phyloP scores from a whole-genome alignment of 805 yeast genomes.

The Sungouiozyma ichnusensis region DNA sequence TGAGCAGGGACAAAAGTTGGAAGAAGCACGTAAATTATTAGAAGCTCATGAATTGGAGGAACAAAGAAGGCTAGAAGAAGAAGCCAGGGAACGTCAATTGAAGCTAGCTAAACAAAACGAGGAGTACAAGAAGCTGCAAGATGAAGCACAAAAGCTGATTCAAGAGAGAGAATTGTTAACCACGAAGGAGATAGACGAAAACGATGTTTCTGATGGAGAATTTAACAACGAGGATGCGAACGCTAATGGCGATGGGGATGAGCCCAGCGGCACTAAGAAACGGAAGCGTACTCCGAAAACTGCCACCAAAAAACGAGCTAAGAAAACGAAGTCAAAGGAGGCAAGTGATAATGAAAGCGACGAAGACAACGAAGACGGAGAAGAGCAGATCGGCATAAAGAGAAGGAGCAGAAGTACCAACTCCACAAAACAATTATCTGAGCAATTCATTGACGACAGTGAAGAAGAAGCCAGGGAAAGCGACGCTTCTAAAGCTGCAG shows the following conservation, averaged over 20 bases:
- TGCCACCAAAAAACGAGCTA: conserved; percentile 4
- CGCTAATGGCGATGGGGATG: conserved; percentile 15
- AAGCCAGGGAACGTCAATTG: conserved; percentile 39
- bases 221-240: conserved; percentile 21
- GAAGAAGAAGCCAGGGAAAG: too few species aligned
- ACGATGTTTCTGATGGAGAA: conserved; percentile 28
- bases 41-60: conserved; percentile 46
- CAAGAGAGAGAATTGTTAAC: conserved; percentile 36
- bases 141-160: conserved; percentile 48
- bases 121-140: conserved; percentile 41
- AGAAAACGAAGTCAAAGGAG: neutral
- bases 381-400: conserved; percentile 11
- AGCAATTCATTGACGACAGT: conserved; percentile 35
- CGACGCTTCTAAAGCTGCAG: conserved; percentile 10
- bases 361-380: conserved; percentile 27
- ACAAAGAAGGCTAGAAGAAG: conserved; percentile 38
- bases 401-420: conserved; percentile 11
- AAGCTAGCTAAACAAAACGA: conserved; percentile 40
- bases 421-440: conserved; percentile 26
- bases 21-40: conserved; percentile 58
- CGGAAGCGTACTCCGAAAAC: conserved; percentile 8
- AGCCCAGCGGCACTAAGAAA: conserved; percentile 9
- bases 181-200: conserved; percentile 32
- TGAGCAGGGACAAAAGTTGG: conserved; percentile 48
- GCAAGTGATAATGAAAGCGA: conserved; percentile 5